Evolutionary conservation across 805 yeast genomes (phyloP), one percentile per base, ranked within the genome.

Genomic region (Metschnikowia gelsemii): DNA sequence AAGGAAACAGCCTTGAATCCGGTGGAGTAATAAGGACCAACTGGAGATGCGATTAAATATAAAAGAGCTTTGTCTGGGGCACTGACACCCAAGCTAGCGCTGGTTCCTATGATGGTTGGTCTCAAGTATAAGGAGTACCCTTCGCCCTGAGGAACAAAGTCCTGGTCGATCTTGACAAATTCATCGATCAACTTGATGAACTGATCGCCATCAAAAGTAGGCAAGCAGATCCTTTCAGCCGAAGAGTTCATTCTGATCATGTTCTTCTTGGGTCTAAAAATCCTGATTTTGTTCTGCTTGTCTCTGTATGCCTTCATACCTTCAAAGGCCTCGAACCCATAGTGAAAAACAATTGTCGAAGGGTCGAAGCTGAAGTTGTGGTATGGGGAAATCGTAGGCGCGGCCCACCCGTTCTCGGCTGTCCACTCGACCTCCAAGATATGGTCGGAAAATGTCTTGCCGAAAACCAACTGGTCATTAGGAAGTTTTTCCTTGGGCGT

Each of bases 81-180:
- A 35, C 82, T 76, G 40, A 91, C 96, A 55, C 99, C 99, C 46
- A 91, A 76, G 43, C 87, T 84, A 22, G 85, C 81, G 45, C 89
- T 78, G 38, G 97, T 91, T 58, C 98, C 98, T 54, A 91, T 93
- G 75, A 93, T 68, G 29, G 96, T 88, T 46, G 99, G 99, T 70
- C 99, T 83, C 50, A 91, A 72, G 70, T 91, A 91, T 56, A 91
- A 74, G 19, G 97, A 87, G 73, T 85, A 91, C 44, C 99, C 99
- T 54, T 78, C 76, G 44, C 88, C 87, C 41, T 78, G 64, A 43
- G 99, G 99, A 41, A 93, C 83, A 68, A 88, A 80, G 49, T 78
- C 72, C 57, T 79, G 70, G 61, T 91, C 99, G 30, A 84, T 54
- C 53, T 79, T 74, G 52, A 90, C 79, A 55, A 87, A 76, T 66